phyloP scores from a whole-genome alignment of 805 yeast genomes.

The Starmera quercuum region DNA sequence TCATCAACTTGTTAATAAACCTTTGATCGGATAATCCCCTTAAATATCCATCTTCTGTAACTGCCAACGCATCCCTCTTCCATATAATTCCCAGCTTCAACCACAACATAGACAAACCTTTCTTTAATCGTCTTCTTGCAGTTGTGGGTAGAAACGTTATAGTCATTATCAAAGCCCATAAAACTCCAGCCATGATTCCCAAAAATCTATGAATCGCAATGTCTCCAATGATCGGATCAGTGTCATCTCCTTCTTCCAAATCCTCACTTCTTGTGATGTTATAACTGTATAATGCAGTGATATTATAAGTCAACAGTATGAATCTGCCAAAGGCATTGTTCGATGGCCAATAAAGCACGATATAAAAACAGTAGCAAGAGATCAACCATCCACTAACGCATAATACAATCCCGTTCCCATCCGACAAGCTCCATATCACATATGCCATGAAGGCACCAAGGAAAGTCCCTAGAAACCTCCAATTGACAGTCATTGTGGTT shows the following conservation, averaged over 20 bases:
- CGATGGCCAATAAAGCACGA: constrained; percentile 61
- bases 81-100: constrained; percentile 72
- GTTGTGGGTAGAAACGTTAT: constrained; percentile 63
- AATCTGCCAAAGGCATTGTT: constrained; percentile 60
- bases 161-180: constrained; percentile 72
- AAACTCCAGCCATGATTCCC: constrained; percentile 63
- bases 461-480: constrained; percentile 70
- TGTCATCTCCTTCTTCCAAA: constrained; percentile 63
- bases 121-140: constrained; percentile 62
- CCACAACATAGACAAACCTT: constrained; percentile 66
- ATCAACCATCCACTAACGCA: constrained; percentile 37
- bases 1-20: constrained; percentile 46
- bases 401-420: constrained; percentile 46
- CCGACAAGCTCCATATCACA: constrained; percentile 47
- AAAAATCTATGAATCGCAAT: constrained; percentile 74
- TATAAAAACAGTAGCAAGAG: constrained; percentile 34
- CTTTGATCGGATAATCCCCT: constrained; percentile 19
- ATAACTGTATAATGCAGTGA: constrained; percentile 71
- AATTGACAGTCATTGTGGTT: constrained; percentile 68
- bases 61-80: constrained; percentile 66
- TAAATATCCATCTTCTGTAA: constrained; percentile 20
- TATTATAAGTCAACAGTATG: constrained; percentile 65
- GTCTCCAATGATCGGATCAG: constrained; percentile 56
- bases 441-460: constrained; percentile 62
- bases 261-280: constrained; percentile 53